A percentile compares a stretch with the other conserved stretches of the same genome.
phyloP scores from a whole-genome alignment of 2,329 filamentous ascomycete species.

The Furcasterigmium sp. region DNA sequence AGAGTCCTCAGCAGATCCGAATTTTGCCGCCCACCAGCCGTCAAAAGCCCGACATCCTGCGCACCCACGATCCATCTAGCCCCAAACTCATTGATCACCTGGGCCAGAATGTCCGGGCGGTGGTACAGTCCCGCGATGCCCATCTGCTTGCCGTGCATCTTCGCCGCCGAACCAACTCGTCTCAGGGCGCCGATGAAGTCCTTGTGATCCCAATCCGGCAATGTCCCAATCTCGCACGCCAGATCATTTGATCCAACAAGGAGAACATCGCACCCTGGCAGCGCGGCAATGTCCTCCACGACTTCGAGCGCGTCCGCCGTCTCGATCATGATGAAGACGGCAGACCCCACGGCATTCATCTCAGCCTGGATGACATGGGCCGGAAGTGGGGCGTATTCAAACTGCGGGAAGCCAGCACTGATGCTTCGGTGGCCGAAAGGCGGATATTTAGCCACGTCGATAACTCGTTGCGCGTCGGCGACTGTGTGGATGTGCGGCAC shows the following conservation, averaged over 20 bases:
- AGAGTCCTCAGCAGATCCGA: conserved; percentile 1
- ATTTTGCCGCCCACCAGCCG: neutral
- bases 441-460: conserved; percentile 29
- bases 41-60: conserved; percentile 4
- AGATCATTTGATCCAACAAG: conserved; percentile 39
- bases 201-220: conserved; percentile 31
- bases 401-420: conserved; percentile 27
- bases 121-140: conserved; percentile 34
- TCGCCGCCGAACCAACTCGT: conserved; percentile 28
- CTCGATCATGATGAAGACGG: conserved; percentile 38
- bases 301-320: conserved; percentile 31
- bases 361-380: conserved; percentile 26
- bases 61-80: conserved; percentile 5
- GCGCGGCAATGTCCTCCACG: conserved; percentile 31
- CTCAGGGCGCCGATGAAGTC: neutral
- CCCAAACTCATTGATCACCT: conserved; percentile 5
- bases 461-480: conserved; percentile 27
- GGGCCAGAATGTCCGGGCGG: conserved; percentile 22
- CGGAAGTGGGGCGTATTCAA: conserved; percentile 26
- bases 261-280: conserved; percentile 35
- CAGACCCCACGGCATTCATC: conserved; percentile 26
- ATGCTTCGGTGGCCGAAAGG: conserved; percentile 28
- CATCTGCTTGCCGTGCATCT: conserved; percentile 30
- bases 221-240: conserved; percentile 35
- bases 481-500: conserved; percentile 33